Evolutionary conservation across 2,329 filamentous ascomycete genomes (phyloP), one percentile per base, ranked within the genome.

Genomic region (Sclerotinia borealis): DNA sequence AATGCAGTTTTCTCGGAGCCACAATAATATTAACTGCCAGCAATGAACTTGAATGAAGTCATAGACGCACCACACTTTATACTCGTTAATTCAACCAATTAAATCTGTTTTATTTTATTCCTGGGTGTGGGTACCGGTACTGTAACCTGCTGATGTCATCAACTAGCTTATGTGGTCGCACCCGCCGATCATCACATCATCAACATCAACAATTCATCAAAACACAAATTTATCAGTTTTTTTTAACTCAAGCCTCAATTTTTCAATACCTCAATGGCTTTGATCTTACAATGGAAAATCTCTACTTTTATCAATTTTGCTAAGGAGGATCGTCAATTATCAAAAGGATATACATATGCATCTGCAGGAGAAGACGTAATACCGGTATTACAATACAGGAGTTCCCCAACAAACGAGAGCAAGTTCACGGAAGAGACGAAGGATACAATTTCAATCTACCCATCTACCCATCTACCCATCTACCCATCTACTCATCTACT

Each of bases 81-180:
- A n/a, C 11, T 51, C 29, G 29, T 41, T 22, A 43, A n/a, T 22
- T 10, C 0, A 31, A 6, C 52, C 52, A 55, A 43, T 41, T 7
- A 55, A 10, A 55, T 41, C 2, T 48, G 5, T 27, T 48, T 25
- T 1, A 1, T 29, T 22, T n/a, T n/a, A n/a, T n/a, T n/a, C n/a
- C n/a, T n/a, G n/a, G n/a, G n/a, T n/a, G n/a, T n/a, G n/a, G n/a
- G n/a, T n/a, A n/a, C n/a, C n/a, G n/a, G n/a, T n/a, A n/a, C 1
- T n/a, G 39, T 7, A n/a, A n/a, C 11, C 22, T 55, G 52, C 52
- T 55, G 52, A 55, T 55, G 52, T 55, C 52, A 55, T 55, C 52
- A 43, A 4, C 27, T 41, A 17, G 37, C 31, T 31, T 31, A 19
- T n/a, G 34, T 17, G 51, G 52, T 37, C 37, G 52, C 37, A 10